These are phyloP conservation scores for Daedaleopsis sinensis DNA, from an alignment of 768 basidiomycete genomes.

Conservation along the genomic window DNA sequence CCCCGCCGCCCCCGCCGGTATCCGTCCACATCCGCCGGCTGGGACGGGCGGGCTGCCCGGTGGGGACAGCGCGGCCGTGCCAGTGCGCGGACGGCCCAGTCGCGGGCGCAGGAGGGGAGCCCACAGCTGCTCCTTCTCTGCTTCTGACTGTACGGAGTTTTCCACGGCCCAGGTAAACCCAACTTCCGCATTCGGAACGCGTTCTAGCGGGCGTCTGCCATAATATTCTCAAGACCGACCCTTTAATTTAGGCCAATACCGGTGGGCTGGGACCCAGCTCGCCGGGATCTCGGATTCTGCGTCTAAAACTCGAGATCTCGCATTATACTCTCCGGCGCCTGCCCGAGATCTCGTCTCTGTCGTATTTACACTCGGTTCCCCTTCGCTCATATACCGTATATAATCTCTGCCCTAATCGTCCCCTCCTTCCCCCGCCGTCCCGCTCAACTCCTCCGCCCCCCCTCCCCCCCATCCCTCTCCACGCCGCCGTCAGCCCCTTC, in stretches of 20 bases:
- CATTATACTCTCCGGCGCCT: not conserved
- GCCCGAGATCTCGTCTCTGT: not conserved
- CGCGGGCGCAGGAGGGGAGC: no score
- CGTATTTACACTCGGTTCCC: slow-evolving; percentile 7
- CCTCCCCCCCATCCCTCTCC: slow-evolving; percentile 5
- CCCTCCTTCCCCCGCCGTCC: slow-evolving; percentile 15
- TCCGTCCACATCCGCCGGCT: no score
- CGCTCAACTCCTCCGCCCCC: slow-evolving; percentile 5
- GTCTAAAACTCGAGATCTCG: not conserved
- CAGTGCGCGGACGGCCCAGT: no score
- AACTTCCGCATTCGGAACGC: not conserved
- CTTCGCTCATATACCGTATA: slow-evolving; percentile 14
- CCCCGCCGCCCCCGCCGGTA: no score
- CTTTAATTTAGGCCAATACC: slow-evolving; percentile 1
- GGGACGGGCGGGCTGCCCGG: no score
- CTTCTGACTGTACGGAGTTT: not conserved
- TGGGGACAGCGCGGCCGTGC: no score
- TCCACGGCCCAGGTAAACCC: not conserved
- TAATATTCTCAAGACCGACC: not conserved
- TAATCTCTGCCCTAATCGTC: slow-evolving; percentile 17
- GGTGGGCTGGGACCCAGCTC: not conserved
- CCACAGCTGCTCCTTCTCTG: no score
- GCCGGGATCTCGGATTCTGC: not conserved
- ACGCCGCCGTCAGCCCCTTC: slow-evolving; percentile 11
- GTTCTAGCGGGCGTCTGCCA: not conserved